A percentile compares a stretch with the other conserved stretches of the same genome.
Conservation (phyloP, 208 protist species). For the Crithidia mellificae region DNA sequence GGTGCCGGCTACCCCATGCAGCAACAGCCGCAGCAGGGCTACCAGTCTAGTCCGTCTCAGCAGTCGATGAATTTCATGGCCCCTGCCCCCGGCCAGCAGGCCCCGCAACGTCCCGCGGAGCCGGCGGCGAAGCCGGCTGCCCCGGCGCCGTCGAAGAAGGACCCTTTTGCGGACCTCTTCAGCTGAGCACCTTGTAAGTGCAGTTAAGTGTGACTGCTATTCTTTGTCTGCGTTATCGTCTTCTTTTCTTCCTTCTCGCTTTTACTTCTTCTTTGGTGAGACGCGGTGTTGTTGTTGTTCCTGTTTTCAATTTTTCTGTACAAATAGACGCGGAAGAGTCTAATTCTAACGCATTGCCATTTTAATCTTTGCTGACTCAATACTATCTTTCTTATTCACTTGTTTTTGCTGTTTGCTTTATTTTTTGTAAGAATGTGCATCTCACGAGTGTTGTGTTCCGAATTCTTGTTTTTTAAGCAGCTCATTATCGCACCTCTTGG, state of each 20-base stretch:
- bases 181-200: slow-evolving; percentile 15
- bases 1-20: slow-evolving; percentile 24
- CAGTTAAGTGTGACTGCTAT: background rate
- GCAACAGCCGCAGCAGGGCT: slow-evolving; percentile 17
- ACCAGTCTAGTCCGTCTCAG: slow-evolving; percentile 19
- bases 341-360: too few relatives aligned
- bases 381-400: too few relatives aligned
- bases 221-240: background rate
- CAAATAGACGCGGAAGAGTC: too few relatives aligned
- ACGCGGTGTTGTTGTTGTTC: too few relatives aligned
- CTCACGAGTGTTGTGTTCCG: background rate
- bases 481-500: background rate
- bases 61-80: slow-evolving; percentile 59
- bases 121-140: slow-evolving; percentile 9
- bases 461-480: background rate
- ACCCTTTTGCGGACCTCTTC: slow-evolving; percentile 84
- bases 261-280: too few relatives aligned
- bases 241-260: too few relatives aligned
- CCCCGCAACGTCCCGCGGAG: background rate
- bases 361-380: too few relatives aligned
- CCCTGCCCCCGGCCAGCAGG: slow-evolving; percentile 43
- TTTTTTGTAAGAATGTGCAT: background rate
- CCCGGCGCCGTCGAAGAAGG: slow-evolving; percentile 27
- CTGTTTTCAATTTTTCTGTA: too few relatives aligned
- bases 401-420: background rate